Percentiles rank a stretch among this genome's conserved stretches.
Conservation (phyloP, 2,329 filamentous ascomycete genomes). For the Neopestalotiopsis sp. region DNA sequence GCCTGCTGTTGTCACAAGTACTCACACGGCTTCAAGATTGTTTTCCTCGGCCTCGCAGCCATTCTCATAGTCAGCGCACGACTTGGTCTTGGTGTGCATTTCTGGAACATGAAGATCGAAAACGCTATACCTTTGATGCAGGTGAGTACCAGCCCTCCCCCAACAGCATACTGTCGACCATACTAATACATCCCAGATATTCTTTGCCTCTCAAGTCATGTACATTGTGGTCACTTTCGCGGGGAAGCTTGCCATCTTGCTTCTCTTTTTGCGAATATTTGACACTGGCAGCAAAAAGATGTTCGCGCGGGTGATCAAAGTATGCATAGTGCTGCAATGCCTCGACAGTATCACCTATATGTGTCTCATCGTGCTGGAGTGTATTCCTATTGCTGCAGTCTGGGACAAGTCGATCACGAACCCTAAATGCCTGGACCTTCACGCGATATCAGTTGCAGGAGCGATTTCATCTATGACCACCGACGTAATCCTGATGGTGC, state of each 20-base stretch:
- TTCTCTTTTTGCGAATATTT: slow-evolving; percentile 1
- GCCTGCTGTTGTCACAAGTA: not conserved
- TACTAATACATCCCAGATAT: not conserved
- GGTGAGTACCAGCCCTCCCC: not conserved
- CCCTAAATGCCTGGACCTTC: not conserved
- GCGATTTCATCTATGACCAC: not conserved
- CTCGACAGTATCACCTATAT: not conserved
- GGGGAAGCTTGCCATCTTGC: slow-evolving; percentile 1
- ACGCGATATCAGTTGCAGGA: not conserved
- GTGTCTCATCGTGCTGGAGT: not conserved
- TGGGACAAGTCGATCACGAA: slow-evolving; percentile 5
- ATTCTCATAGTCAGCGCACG: slow-evolving; percentile 11
- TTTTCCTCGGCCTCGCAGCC: slow-evolving; percentile 1
- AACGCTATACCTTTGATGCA: not conserved
- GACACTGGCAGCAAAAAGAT: not conserved
- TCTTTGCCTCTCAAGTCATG: slow-evolving; percentile 9
- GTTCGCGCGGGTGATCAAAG: not conserved
- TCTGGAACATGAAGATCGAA: slow-evolving; percentile 11
- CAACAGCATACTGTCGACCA: not conserved
- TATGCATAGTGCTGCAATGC: not conserved
- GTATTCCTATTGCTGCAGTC: not conserved
- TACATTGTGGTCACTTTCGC: not conserved
- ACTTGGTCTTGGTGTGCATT: not conserved
- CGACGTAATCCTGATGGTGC: slow-evolving; percentile 9
- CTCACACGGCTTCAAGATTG: not conserved